These are phyloP conservation scores for Talaromyces piceae DNA, from an alignment of 2,329 filamentous ascomycete species.

Conservation along the genomic window DNA sequence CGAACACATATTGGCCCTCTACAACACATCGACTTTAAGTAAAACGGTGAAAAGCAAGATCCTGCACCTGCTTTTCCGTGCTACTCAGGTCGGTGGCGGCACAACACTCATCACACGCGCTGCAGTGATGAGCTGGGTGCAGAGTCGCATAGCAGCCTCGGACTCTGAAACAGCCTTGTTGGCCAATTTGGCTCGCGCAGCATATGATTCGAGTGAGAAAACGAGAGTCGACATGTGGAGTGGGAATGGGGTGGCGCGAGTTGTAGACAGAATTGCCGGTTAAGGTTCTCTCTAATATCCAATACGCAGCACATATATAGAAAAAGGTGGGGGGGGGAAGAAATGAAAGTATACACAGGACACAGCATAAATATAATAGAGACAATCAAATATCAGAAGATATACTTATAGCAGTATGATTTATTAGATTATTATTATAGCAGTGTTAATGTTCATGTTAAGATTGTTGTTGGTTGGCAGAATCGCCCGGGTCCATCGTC, in stretches of 20 bases:
- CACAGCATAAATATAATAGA: no score
- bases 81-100: slow-evolving; percentile 62
- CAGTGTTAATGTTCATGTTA: no score
- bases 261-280: slow-evolving; percentile 19
- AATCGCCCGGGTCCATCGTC: no score
- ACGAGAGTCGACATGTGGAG: slow-evolving; percentile 63
- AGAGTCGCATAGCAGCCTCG: slow-evolving; percentile 49
- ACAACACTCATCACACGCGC: slow-evolving; percentile 73
- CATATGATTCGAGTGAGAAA: slow-evolving; percentile 60
- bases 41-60: slow-evolving; percentile 56
- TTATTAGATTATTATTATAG: no score
- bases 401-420: no score
- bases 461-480: no score
- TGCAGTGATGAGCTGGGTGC: slow-evolving; percentile 67
- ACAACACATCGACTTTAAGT: slow-evolving; percentile 58
- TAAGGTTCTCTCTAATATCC: slow-evolving; percentile 7
- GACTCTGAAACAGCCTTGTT: slow-evolving; percentile 38
- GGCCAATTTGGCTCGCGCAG: slow-evolving; percentile 50
- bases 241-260: slow-evolving; percentile 37
- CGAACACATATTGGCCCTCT: slow-evolving; percentile 65
- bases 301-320: not conserved
- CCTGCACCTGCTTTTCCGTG: slow-evolving; percentile 55
- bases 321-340: no score
- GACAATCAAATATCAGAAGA: no score
- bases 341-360: no score